A percentile compares a stretch with the other conserved stretches of the same genome.
phyloP scores from a whole-genome alignment of 768 basidiomycete species.

The Mycena sanguinolenta region DNA sequence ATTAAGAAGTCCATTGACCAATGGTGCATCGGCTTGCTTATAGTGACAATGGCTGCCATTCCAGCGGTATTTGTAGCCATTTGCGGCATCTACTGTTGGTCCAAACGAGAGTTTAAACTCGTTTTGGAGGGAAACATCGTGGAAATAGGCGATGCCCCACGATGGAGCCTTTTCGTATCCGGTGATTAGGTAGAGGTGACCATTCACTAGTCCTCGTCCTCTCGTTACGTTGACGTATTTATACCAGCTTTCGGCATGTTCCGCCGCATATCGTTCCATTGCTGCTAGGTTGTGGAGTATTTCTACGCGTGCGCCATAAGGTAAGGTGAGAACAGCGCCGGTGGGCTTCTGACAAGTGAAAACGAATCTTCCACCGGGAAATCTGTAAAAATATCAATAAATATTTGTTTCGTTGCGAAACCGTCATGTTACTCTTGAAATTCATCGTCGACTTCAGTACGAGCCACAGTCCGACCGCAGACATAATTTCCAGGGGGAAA shows the following conservation, averaged over 20 bases:
- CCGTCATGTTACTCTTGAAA: not conserved
- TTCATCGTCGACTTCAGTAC: not conserved
- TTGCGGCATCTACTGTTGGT: not conserved
- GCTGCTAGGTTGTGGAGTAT: constrained; percentile 20
- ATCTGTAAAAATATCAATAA: no score
- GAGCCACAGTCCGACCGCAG: not conserved
- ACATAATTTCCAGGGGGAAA: constrained; percentile 20
- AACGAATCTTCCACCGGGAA: not conserved
- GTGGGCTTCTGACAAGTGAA: constrained; percentile 4
- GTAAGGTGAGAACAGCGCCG: constrained; percentile 38
- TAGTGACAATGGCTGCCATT: not conserved
- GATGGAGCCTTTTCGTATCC: constrained; percentile 38
- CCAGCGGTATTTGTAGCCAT: constrained; percentile 7
- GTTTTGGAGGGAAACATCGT: constrained; percentile 5
- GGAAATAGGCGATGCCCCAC: constrained; percentile 38
- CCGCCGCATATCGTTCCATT: constrained; percentile 30
- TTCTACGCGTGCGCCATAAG: constrained; percentile 31
- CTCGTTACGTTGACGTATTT: constrained; percentile 29
- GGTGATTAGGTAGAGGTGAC: constrained; percentile 38
- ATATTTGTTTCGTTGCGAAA: not conserved
- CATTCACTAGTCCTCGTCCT: constrained; percentile 30
- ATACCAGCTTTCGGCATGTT: constrained; percentile 39
- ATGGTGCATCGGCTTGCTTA: not conserved
- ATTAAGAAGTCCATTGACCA: not conserved
- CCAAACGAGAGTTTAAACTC: constrained; percentile 16